A percentile compares a stretch with the other conserved stretches of the same genome.
Evolutionary conservation across 805 yeast genomes (phyloP).

Genomic region (Starmerella sirachaensis): DNA sequence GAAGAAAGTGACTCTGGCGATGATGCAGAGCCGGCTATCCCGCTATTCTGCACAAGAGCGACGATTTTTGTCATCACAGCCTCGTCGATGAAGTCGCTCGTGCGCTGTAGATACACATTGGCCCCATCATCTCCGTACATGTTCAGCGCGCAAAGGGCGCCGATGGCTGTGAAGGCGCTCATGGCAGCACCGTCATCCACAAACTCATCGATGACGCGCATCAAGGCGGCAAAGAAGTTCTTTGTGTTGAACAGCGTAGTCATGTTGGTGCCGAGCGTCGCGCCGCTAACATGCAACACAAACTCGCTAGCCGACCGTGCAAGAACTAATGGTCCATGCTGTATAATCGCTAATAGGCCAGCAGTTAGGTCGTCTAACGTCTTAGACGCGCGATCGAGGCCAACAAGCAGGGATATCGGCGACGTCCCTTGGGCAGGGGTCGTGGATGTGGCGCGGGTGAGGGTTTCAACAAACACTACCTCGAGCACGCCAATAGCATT

Average conservation of each 20-base stretch:
- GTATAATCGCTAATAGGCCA: conserved; percentile 23
- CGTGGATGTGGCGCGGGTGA: conserved; percentile 4
- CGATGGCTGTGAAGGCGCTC: conserved; percentile 29
- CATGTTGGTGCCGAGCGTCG: conserved; percentile 24
- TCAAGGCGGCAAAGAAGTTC: conserved; percentile 30
- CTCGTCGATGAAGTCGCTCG: conserved; percentile 32
- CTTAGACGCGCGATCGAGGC: conserved; percentile 27
- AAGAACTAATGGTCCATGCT: conserved; percentile 13
- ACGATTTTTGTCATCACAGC: conserved; percentile 27
- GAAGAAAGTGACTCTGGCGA: too few species aligned
- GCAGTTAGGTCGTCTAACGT: conserved; percentile 25
- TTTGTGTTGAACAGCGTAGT: conserved; percentile 27
- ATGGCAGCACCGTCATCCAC: conserved; percentile 23
- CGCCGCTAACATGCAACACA: conserved; percentile 23
- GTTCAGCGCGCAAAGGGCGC: conserved; percentile 30
- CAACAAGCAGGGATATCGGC: conserved; percentile 25
- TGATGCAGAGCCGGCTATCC: too few species aligned
- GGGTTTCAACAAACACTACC: conserved; percentile 8
- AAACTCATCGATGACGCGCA: conserved; percentile 25
- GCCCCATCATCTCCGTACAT: conserved; percentile 27
- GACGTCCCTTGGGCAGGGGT: too few species aligned
- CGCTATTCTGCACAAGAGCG: conserved; percentile 21
- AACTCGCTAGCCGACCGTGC: conserved; percentile 12
- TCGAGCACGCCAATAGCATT: conserved; percentile 13
- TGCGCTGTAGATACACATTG: conserved; percentile 29